Evolutionary conservation across 2,329 filamentous ascomycete genomes (phyloP), one percentile per base, ranked within the genome.

Genomic region (Laburnicola sp.): DNA sequence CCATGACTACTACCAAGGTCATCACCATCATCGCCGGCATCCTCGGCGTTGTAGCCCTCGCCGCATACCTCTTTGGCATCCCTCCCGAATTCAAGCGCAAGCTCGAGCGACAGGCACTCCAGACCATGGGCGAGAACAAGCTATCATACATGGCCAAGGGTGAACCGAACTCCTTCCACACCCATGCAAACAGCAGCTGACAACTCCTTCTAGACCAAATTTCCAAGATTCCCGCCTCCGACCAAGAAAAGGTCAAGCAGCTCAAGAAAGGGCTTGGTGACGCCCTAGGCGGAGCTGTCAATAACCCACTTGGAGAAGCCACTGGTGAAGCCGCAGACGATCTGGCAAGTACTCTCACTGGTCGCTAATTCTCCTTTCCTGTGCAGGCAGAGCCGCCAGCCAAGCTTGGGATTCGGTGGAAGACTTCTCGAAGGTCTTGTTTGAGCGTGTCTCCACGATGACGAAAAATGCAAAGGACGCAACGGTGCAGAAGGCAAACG

Each of bases 111-210:
- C 67, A 74, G 48, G 78, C 76, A 3, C 68, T 80, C 34, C 67
- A 78, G 57, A 78, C 76, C n/a, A 79, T 80, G 76, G 78, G 78
- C 52, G 77, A 80, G 62, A 80, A 80, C 68, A 79, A 80, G 60
- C 69, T 73, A 56, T 74, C 71, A 11, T 75, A 74, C 55, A 53
- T 74, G 35, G 62, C 70, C 53, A 74, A 74, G 58, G 72, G 73
- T 71, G 49, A 35, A 55, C 54, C 10, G 16, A 27, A 7, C 25
- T 34, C 11, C 25, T 16, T 38, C 40, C 31, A 36, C 35, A 50
- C 21, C 35, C 22, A 21, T 23, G 10, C 27, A 21, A 10, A 3
- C 45, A 44, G 39, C 54, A 62, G n/a, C 65, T 56, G 45, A 31
- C 6, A 22, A 16, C 16, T 5, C 10, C n/a, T 2, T 22, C 11